These are phyloP conservation scores for Pleurotus sapidus DNA, from an alignment of 768 basidiomycete species.

Conservation along the genomic window DNA sequence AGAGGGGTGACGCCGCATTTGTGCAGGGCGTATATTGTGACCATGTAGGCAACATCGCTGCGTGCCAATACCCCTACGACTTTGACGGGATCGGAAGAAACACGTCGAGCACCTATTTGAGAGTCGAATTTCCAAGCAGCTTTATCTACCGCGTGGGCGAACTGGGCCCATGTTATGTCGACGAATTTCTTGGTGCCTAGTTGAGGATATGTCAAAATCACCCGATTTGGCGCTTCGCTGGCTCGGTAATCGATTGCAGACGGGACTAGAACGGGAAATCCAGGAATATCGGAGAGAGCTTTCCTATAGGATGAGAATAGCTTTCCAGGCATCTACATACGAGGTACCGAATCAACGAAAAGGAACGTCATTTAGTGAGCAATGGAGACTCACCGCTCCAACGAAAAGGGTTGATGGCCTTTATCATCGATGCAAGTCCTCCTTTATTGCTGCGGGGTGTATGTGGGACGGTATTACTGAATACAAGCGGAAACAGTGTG, in stretches of 20 bases:
- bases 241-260: background rate
- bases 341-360: background rate
- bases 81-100: background rate
- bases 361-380: no score
- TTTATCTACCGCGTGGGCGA: background rate
- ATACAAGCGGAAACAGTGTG: background rate
- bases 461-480: background rate
- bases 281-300: background rate
- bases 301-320: background rate
- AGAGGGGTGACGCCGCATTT: background rate
- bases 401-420: no score
- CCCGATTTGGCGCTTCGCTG: background rate
- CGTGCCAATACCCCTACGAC: background rate
- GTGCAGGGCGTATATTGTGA: background rate
- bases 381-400: no score
- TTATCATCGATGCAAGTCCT: no score
- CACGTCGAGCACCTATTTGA: background rate
- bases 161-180: background rate
- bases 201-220: background rate
- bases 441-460: background rate
- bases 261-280: background rate
- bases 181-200: background rate
- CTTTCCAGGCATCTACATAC: background rate
- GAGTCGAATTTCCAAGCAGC: background rate
- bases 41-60: background rate